phyloP scores from a whole-genome alignment of 805 yeast genomes.

The Saccharomyces mikatae region DNA sequence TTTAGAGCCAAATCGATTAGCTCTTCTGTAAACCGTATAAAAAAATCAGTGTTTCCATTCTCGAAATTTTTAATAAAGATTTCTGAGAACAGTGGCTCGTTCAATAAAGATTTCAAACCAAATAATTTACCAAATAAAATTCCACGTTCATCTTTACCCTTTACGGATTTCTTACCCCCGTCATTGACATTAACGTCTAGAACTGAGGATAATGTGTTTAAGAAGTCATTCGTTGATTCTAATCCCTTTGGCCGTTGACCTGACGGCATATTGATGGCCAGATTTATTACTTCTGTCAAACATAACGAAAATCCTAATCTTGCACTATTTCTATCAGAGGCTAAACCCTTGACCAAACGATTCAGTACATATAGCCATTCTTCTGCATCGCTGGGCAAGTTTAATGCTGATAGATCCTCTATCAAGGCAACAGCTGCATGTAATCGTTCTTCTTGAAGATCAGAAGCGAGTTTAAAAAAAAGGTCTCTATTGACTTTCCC shows the following conservation, averaged over 20 bases:
- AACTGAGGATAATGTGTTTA: slow-evolving; percentile 14
- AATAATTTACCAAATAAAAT: slow-evolving; percentile 75
- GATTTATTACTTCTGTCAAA: slow-evolving; percentile 54
- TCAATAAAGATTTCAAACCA: slow-evolving; percentile 70
- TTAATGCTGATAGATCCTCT: slow-evolving; percentile 43
- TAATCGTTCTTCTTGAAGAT: slow-evolving; percentile 62
- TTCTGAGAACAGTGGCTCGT: slow-evolving; percentile 36
- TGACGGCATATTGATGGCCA: slow-evolving; percentile 24
- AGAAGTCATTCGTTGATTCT: slow-evolving; percentile 15
- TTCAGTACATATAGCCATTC: slow-evolving; percentile 81
- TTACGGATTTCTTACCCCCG: slow-evolving; percentile 36
- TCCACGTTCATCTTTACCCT: slow-evolving; percentile 80
- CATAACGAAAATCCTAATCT: slow-evolving; percentile 86
- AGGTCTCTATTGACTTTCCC: slow-evolving; percentile 56
- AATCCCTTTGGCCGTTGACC: slow-evolving; percentile 12
- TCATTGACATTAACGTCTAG: slow-evolving; percentile 35
- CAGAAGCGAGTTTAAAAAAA: slow-evolving; percentile 71
- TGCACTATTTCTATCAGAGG: slow-evolving; percentile 76
- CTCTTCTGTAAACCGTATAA: slow-evolving; percentile 36
- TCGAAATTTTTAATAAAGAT: slow-evolving; percentile 26
- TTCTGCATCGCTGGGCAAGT: slow-evolving; percentile 27
- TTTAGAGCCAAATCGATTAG: slow-evolving; percentile 49
- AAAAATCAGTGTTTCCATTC: slow-evolving; percentile 23
- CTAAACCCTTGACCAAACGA: slow-evolving; percentile 71
- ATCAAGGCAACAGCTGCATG: slow-evolving; percentile 61